phyloP scores from a whole-genome alignment of 495 filamentous ascomycete genomes.

The Aspergillus campestris region DNA sequence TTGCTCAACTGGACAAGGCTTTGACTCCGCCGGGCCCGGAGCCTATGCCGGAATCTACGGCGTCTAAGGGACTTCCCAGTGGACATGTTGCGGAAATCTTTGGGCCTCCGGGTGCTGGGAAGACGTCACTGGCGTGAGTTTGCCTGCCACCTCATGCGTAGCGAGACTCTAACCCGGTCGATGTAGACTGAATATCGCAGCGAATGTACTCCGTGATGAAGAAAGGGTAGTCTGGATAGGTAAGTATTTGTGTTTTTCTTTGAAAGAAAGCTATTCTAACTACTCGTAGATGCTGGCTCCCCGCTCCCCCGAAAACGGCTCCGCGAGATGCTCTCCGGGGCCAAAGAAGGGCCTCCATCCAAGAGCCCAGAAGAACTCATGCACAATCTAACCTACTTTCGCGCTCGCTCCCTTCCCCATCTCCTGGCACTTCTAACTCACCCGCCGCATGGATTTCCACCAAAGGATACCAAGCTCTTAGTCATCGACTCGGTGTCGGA shows the following conservation, averaged over 20 bases:
- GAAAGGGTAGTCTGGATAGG: conserved; percentile 78
- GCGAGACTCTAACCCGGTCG: conserved; percentile 1
- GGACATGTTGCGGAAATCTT: conserved; percentile 84
- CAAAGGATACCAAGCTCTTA: conserved; percentile 51
- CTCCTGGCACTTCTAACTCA: conserved; percentile 63
- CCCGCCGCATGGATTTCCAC: conserved; percentile 51
- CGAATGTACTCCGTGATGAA: conserved; percentile 53
- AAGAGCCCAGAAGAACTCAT: conserved; percentile 9
- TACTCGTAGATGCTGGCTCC: conserved; percentile 38
- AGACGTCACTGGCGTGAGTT: conserved; percentile 71
- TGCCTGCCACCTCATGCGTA: background rate
- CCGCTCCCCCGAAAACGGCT: conserved; percentile 34
- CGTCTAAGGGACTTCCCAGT: conserved; percentile 47
- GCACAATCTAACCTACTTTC: conserved; percentile 38
- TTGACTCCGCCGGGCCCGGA: conserved; percentile 20
- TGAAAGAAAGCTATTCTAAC: conserved; percentile 5
- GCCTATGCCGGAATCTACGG: background rate
- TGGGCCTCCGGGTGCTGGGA: conserved; percentile 82
- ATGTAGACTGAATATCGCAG: conserved; percentile 57
- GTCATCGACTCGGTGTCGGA: conserved; percentile 70
- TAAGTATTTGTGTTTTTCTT: conserved; percentile 32
- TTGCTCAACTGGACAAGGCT: conserved; percentile 51
- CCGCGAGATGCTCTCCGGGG: conserved; percentile 21
- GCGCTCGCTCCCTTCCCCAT: conserved; percentile 56
- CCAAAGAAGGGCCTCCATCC: background rate